Evolutionary conservation across 441 rosid genomes (phyloP), one percentile per base, ranked within the genome.

Genomic region (Oxalis stricta): DNA sequence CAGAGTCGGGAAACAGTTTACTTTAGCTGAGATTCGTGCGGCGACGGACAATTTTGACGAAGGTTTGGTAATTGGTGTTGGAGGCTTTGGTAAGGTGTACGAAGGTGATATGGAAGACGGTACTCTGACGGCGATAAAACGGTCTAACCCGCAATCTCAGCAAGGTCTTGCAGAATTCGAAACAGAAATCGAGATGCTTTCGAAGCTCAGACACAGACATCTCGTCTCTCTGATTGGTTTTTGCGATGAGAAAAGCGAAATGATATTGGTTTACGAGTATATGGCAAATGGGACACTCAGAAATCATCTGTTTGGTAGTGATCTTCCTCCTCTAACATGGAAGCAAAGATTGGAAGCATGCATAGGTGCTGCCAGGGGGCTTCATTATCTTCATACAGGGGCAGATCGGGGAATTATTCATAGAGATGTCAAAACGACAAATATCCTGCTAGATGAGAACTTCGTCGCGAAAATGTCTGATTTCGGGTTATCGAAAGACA

Each of bases 321-420:
- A 66, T 58, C 70, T 74, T 20, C 86, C 86, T 41, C 82, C 77
- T 0, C 45, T 87, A 52, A 67, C 82, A 2, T 84, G 89, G 93
- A 87, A 79, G 65, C 95, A 73, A 60, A 67, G 95, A 33, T 41
- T 87, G 18, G 84, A 79, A 61, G 76, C 61, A 7, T 80, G 92
- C 60, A 78, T 84, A 14, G 94, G 94, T 20, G 71, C 94, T 7
- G 89, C 92, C 0, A 45, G 86, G 41, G 96, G 96, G 33, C 82
- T 87, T 34, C 96, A 87, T 66, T 87, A 87, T 76, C 93, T 87
- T 40, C 93, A 87, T 54, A 81, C 93, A 1, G 93, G 95, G 23
- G 76, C 95, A 0, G 89, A 84, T 41, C 61, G 73, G 32, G 88
- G 89, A 37, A 81, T 87, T 48, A 87, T 87, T 32, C 95, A 87